A percentile compares a stretch with the other conserved stretches of the same genome.
phyloP scores from a whole-genome alignment of 805 yeast genomes.

The Wickerhamomyces strasburgensis region DNA sequence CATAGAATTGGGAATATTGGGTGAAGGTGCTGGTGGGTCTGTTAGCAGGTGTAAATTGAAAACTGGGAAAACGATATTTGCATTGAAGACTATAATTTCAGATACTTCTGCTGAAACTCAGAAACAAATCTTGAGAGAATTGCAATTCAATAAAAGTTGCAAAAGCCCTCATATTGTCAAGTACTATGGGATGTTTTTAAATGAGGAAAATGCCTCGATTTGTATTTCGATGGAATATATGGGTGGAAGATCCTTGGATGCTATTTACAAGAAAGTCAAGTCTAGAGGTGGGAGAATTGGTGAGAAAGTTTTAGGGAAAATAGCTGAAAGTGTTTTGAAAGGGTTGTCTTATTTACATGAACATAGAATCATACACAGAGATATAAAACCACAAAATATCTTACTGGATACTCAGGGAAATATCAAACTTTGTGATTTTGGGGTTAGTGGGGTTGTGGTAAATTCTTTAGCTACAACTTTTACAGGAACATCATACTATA shows the following conservation, averaged over 20 bases:
- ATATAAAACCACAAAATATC: conserved; percentile 93
- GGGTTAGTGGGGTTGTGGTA: conserved; percentile 95
- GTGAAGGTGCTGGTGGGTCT: conserved; percentile 94
- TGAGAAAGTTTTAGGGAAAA: conserved; percentile 86
- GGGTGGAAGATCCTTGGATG: conserved; percentile 89
- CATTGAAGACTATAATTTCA: conserved; percentile 57
- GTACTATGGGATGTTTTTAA: conserved; percentile 88
- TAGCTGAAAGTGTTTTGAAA: conserved; percentile 77
- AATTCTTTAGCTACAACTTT: conserved; percentile 93
- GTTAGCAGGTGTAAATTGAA: conserved; percentile 73
- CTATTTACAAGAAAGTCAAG: conserved; percentile 76
- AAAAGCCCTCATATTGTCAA: conserved; percentile 80
- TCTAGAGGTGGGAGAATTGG: conserved; percentile 80
- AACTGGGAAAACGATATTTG: conserved; percentile 64
- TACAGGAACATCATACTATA: conserved; percentile 95
- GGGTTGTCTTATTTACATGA: conserved; percentile 88
- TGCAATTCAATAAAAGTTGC: conserved; percentile 82
- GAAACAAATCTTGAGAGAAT: conserved; percentile 84
- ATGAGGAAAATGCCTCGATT: conserved; percentile 71
- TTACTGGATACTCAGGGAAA: conserved; percentile 70
- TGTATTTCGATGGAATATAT: conserved; percentile 97
- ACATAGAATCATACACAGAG: conserved; percentile 86
- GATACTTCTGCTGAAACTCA: conserved; percentile 73
- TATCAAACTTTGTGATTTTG: conserved; percentile 93
- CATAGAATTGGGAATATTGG: conserved; percentile 63